phyloP scores from a whole-genome alignment of 2,329 filamentous ascomycete species.

The Teratosphaeria destructans region DNA sequence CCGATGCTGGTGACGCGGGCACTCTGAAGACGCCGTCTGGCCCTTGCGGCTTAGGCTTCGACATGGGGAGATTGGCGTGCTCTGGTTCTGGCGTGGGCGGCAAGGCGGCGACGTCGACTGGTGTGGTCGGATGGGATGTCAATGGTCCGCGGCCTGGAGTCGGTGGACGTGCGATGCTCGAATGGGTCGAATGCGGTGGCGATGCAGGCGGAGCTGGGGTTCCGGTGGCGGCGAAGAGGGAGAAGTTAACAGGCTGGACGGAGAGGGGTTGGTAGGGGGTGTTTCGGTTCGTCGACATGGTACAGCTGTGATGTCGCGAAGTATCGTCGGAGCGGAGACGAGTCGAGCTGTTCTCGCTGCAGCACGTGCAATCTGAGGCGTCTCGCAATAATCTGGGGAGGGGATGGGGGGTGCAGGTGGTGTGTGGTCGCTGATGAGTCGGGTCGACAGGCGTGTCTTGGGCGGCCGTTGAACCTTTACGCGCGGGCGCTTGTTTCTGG shows the following conservation, averaged over 20 bases:
- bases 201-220: slow-evolving; percentile 17
- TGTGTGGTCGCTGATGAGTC: too few relatives aligned
- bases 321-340: neutral
- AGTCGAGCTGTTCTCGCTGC: neutral
- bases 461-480: too few relatives aligned
- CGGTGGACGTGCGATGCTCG: slow-evolving; percentile 14
- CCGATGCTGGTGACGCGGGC: slow-evolving; percentile 7
- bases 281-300: neutral
- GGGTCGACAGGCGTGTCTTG: too few relatives aligned
- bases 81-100: slow-evolving; percentile 17
- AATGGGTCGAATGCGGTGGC: slow-evolving; percentile 11
- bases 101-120: slow-evolving; percentile 13
- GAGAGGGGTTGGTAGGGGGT: slow-evolving; percentile 10
- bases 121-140: slow-evolving; percentile 23
- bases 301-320: neutral
- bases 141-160: slow-evolving; percentile 24
- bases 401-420: too few relatives aligned
- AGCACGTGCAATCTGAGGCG: neutral
- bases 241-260: slow-evolving; percentile 15
- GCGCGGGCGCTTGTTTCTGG: too few relatives aligned
- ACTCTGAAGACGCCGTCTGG: slow-evolving; percentile 10
- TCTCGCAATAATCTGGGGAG: neutral
- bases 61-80: slow-evolving; percentile 3
- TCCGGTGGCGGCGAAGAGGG: slow-evolving; percentile 17
- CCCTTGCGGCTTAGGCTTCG: slow-evolving; percentile 12